Evolutionary conservation across 345 rosid species (phyloP).

Genomic region (Diplotaxis tenuifolia): DNA sequence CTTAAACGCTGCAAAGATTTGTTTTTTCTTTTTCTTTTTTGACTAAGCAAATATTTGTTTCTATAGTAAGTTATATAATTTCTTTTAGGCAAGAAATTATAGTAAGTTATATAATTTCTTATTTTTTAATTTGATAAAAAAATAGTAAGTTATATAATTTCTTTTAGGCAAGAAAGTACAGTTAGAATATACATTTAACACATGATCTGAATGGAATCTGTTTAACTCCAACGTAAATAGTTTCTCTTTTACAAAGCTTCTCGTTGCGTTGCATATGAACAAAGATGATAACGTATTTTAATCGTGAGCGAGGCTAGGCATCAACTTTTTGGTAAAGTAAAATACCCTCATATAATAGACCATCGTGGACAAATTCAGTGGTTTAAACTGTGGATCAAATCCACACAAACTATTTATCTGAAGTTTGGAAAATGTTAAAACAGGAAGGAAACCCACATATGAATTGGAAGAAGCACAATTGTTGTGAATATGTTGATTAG

Average conservation of each 20-base stretch:
- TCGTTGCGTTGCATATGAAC: neutral
- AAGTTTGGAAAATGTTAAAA: neutral
- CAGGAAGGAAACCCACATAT: neutral
- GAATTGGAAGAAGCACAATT: neutral
- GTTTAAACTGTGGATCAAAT: neutral
- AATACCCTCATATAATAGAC: neutral
- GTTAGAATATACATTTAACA: neutral
- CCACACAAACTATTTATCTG: neutral
- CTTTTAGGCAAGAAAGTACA: neutral
- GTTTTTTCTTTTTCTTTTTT: too few species aligned
- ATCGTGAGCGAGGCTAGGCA: conserved; percentile 8
- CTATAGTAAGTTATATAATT: neutral
- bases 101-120: too few species aligned
- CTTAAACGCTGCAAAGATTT: neutral
- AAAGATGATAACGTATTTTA: conserved; percentile 6
- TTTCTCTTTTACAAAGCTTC: neutral
- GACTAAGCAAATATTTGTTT: too few species aligned
- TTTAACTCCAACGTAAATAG: neutral
- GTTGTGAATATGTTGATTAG: neutral
- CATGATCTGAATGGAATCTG: neutral
- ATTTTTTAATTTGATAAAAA: neutral
- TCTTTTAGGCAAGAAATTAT: neutral
- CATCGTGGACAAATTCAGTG: neutral
- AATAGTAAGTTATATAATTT: neutral
- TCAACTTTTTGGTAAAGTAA: neutral